These are phyloP conservation scores for Schizonepeta tenuifolia DNA, from an alignment of 257 asterid species.

Conservation along the genomic window DNA sequence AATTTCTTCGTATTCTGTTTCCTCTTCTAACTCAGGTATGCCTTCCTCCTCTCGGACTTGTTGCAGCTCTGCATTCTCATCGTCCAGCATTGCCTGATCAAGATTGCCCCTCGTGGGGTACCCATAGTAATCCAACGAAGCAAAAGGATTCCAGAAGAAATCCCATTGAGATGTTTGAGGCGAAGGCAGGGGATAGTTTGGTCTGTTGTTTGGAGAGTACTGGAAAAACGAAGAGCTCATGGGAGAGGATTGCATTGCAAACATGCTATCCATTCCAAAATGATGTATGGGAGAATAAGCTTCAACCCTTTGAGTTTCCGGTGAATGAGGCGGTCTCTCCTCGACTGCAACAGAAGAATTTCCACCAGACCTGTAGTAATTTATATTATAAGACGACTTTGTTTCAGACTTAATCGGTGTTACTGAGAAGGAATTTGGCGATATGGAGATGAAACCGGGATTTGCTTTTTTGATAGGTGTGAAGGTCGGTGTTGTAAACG, in stretches of 20 bases:
- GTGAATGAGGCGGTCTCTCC: constrained; percentile 81
- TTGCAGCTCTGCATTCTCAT: constrained; percentile 68
- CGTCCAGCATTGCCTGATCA: constrained; percentile 57
- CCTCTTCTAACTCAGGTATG: constrained; percentile 89
- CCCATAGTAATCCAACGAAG: constrained; percentile 83
- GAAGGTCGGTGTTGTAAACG: constrained; percentile 54
- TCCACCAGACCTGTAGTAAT: constrained; percentile 71
- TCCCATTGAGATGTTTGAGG: constrained; percentile 94
- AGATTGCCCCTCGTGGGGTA: constrained; percentile 59
- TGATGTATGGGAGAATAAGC: constrained; percentile 70
- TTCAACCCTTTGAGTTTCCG: constrained; percentile 72
- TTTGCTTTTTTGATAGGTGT: constrained; percentile 55
- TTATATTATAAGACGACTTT: constrained; percentile 55
- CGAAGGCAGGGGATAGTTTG: constrained; percentile 62
- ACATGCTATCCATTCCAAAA: constrained; percentile 74
- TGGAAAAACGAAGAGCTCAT: constrained; percentile 57
- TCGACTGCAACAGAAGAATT: constrained; percentile 73
- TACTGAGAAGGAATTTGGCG: constrained; percentile 66
- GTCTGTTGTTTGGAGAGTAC: constrained; percentile 66
- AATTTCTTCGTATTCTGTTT: constrained; percentile 77
- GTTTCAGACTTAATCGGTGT: constrained; percentile 50
- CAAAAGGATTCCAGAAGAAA: constrained; percentile 96
- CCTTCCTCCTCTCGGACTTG: constrained; percentile 92
- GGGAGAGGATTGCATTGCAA: constrained; percentile 65
- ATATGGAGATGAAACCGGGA: constrained; percentile 71